phyloP scores from a whole-genome alignment of 2,329 filamentous ascomycete genomes.

The Thielaviopsis populi region DNA sequence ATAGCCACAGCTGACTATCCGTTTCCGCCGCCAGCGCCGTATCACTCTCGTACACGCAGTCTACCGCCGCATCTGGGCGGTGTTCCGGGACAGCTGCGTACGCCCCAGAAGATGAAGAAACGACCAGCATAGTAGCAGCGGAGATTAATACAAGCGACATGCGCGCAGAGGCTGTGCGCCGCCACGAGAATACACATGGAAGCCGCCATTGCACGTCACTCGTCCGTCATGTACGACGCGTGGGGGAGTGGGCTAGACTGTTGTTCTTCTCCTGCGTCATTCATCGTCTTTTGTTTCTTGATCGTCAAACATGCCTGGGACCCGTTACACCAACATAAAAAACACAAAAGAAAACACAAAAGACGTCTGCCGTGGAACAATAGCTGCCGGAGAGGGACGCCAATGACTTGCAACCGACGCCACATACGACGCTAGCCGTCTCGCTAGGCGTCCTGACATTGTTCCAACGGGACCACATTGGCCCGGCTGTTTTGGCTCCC shows the following conservation, averaged over 20 bases:
- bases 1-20: neutral
- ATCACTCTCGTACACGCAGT: constrained; percentile 8
- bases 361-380: neutral
- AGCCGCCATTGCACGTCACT: neutral
- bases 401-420: neutral
- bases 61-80: constrained; percentile 13
- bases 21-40: neutral
- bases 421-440: neutral
- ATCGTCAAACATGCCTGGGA: neutral
- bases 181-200: neutral
- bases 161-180: neutral
- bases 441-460: neutral
- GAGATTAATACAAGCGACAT: neutral
- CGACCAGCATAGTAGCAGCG: neutral
- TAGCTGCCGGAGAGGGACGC: neutral
- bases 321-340: neutral
- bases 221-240: no score
- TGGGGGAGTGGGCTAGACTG: no score
- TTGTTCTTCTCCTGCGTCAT: neutral
- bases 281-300: neutral
- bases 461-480: neutral
- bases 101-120: constrained; percentile 16
- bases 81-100: constrained; percentile 12
- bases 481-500: neutral
- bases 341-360: neutral